Base-by-base conservation (phyloP, 2,329 filamentous ascomycete genomes). In the Penicillium sp. region DNA sequence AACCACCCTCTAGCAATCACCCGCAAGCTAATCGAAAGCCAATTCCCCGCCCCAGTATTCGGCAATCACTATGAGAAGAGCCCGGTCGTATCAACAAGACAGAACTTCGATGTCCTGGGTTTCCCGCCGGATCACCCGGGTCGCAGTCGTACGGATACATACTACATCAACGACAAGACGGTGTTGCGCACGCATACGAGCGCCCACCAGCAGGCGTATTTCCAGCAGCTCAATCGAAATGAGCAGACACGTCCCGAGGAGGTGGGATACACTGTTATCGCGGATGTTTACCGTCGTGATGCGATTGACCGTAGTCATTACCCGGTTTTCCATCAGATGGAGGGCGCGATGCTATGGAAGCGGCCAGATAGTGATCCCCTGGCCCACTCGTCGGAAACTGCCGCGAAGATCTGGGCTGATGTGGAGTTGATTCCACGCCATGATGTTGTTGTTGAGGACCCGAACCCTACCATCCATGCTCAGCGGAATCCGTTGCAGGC, bases 321-420 rank as follows among this genome's bases (percentile, higher is more conserved):
- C 75, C 94, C 94, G 0, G 86, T 96, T 55, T 99, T 99, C 75
- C 94, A 99, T 76, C 94, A 99, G 77, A 97, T 97, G 92, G 94
- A 99, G 73, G 93, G 92, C 12, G 93, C 93, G 8, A 83, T 89
- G 64, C 88, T 92, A 51, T 99, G 94, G 93, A 89, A 94, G 69
- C 84, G 90, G 9, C 79, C 72, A 2, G 55, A 59, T 8, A 60
- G 54, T 4, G 59, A 71, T 14, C 69, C 72, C 1, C 61, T 73
- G 12, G 63, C 69, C n/a, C 58, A 68, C 33, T 67, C 72, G 0
- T 31, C 58, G 71, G 26, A 82, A 78, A 70, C 83, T 83, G 43
- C 80, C 78, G 52, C 78, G 74, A 56, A 81, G 80, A 86, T 97
- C 7, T 84, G 82, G 77, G 81, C 81, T 33, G 90, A 96, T 68